Conservation (phyloP, 768 basidiomycete species). For the Kwoniella bestiolae region DNA sequence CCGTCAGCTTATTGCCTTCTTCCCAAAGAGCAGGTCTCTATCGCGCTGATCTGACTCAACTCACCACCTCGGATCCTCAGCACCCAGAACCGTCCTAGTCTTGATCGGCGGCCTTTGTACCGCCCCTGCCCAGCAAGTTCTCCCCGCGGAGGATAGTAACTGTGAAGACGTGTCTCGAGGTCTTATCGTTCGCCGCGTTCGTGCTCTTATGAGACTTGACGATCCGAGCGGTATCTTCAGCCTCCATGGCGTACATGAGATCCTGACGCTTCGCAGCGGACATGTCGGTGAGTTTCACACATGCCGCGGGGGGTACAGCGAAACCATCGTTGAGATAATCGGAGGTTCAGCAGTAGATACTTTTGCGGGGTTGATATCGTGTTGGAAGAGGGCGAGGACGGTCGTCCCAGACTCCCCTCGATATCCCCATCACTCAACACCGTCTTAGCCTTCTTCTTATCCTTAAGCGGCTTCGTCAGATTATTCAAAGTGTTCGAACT, state of each 20-base stretch:
- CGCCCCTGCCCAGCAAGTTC: constrained; percentile 43
- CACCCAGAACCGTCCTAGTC: constrained; percentile 51
- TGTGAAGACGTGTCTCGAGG: constrained; percentile 42
- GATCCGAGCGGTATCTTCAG: constrained; percentile 53
- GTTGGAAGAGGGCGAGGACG: constrained; percentile 51
- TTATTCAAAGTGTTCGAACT: constrained; percentile 26
- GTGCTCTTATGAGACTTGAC: constrained; percentile 37
- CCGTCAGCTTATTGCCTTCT: too few species aligned
- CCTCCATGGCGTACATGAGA: constrained; percentile 50
- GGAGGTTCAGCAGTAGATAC: constrained; percentile 35
- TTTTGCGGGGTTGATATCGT: constrained; percentile 44
- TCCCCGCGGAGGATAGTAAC: constrained; percentile 50
- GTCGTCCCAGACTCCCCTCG: constrained; percentile 45
- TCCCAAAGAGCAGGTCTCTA: too few species aligned
- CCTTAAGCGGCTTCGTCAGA: constrained; percentile 43
- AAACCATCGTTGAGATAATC: constrained; percentile 55
- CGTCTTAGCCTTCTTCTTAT: constrained; percentile 49
- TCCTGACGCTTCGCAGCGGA: constrained; percentile 50
- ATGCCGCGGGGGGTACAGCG: constrained; percentile 50
- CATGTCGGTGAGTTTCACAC: constrained; percentile 56
- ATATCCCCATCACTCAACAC: constrained; percentile 44
- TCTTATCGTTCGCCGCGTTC: neutral
- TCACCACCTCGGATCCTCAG: constrained; percentile 54
- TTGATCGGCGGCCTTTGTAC: constrained; percentile 50
- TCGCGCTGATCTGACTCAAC: too few species aligned